Evolutionary conservation across 192 early-diverging fungal genomes (phyloP).

Genomic region (Podila horticola): DNA sequence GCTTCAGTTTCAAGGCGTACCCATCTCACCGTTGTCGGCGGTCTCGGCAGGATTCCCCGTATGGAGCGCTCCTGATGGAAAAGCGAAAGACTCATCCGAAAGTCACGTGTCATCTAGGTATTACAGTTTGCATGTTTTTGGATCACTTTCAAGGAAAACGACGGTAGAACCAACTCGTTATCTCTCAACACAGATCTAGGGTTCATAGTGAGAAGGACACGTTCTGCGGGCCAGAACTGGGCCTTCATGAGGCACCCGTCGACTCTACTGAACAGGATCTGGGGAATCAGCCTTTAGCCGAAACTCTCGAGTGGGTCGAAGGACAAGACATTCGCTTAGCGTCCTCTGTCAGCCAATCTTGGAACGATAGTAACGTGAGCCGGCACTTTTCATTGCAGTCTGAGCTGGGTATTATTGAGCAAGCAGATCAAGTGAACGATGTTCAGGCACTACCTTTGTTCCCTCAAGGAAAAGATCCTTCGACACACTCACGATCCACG

Average conservation of each 20-base stretch:
- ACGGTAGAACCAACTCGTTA: too few relatives aligned
- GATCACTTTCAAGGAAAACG: too few relatives aligned
- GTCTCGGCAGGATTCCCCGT: constrained; percentile 12
- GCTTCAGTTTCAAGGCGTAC: constrained; percentile 10
- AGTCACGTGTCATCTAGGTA: not conserved
- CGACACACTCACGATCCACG: not conserved
- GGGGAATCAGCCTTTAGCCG: too few relatives aligned
- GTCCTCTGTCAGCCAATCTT: not conserved
- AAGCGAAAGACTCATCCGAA: not conserved
- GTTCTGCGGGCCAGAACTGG: too few relatives aligned
- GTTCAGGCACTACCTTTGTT: not conserved
- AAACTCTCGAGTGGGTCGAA: not conserved
- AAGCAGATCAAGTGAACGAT: not conserved
- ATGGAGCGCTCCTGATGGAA: not conserved
- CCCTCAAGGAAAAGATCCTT: not conserved
- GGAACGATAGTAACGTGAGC: not conserved
- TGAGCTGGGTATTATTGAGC: constrained; percentile 1
- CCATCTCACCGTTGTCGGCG: constrained; percentile 13
- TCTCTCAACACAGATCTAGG: too few relatives aligned
- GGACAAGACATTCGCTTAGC: not conserved
- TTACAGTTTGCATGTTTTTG: too few relatives aligned
- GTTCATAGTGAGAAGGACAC: too few relatives aligned
- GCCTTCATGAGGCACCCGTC: too few relatives aligned
- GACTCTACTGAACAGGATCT: too few relatives aligned
- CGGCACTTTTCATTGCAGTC: constrained; percentile 1